Conservation (phyloP, 371 early-diverging fungal species). For the Mucor racemosus region DNA sequence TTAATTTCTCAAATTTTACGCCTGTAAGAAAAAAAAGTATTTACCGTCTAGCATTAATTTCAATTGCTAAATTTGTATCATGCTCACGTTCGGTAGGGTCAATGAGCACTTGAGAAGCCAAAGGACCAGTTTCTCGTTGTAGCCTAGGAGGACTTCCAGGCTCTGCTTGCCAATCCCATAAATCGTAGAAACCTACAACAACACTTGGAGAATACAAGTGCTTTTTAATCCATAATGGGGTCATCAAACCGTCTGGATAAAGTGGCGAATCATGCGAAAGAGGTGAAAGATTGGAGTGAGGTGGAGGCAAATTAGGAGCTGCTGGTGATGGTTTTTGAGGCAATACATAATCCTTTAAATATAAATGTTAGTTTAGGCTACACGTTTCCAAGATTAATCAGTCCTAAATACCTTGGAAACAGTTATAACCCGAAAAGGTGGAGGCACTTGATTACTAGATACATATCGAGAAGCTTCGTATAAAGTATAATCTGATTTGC, state of each 20-base stretch:
- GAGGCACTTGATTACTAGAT: constrained; percentile 21
- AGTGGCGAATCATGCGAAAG: constrained; percentile 69
- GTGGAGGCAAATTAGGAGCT: constrained; percentile 39
- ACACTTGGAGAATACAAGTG: constrained; percentile 71
- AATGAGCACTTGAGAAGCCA: constrained; percentile 54
- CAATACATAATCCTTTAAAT: constrained; percentile 38
- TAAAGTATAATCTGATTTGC: constrained; percentile 34
- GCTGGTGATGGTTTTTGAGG: constrained; percentile 44
- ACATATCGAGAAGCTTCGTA: constrained; percentile 43
- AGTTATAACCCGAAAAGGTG: constrained; percentile 44
- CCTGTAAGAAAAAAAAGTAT: background rate
- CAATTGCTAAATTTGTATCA: constrained; percentile 62
- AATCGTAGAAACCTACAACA: constrained; percentile 72
- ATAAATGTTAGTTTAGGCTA: background rate
- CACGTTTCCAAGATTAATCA: background rate
- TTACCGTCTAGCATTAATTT: constrained; percentile 73
- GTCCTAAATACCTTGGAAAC: constrained; percentile 40
- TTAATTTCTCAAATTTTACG: background rate
- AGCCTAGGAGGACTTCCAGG: constrained; percentile 24
- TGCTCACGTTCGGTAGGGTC: constrained; percentile 64
- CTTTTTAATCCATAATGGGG: constrained; percentile 71
- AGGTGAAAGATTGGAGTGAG: constrained; percentile 71
- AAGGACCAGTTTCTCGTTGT: constrained; percentile 60
- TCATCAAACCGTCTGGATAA: constrained; percentile 84
- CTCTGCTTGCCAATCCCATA: constrained; percentile 58